phyloP scores from a whole-genome alignment of 495 filamentous ascomycete genomes.

The Neurospora sp. region DNA sequence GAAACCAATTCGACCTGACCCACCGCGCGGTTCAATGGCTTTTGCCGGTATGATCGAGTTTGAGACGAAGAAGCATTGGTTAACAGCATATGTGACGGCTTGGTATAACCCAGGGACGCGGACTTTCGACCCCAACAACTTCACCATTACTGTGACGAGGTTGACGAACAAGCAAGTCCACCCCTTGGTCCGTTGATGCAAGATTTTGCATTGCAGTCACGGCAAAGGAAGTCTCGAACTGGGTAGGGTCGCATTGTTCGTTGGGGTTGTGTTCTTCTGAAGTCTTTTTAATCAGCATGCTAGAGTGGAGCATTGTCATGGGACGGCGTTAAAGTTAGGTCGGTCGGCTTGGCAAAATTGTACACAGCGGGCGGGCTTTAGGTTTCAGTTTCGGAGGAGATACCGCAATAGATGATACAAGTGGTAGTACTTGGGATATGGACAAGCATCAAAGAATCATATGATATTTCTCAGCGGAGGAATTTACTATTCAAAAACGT shows the following conservation, averaged over 20 bases:
- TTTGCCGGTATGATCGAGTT: constrained; percentile 59
- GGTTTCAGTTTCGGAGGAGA: background rate
- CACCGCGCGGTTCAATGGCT: constrained; percentile 53
- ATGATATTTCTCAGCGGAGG: background rate
- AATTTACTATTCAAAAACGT: background rate
- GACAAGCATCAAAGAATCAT: background rate
- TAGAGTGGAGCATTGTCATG: background rate
- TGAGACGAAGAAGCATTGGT: constrained; percentile 38
- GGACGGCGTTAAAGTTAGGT: background rate
- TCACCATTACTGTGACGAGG: constrained; percentile 4
- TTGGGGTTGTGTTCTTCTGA: background rate
- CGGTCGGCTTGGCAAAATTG: background rate
- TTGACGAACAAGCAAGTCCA: constrained; percentile 7
- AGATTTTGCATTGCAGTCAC: background rate
- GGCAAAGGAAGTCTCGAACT: background rate
- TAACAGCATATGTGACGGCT: constrained; percentile 20
- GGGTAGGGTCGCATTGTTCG: background rate
- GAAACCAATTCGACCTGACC: constrained; percentile 27
- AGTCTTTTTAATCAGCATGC: background rate
- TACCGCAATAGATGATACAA: background rate
- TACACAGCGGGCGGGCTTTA: background rate
- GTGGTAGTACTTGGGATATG: background rate
- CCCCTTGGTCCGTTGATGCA: background rate
- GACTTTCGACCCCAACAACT: constrained; percentile 4
- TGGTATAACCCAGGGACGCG: constrained; percentile 24